Percentiles rank a stretch among this genome's conserved stretches.
phyloP scores from a whole-genome alignment of 192 early-diverging fungal genomes.

The Linnemannia hyalina region DNA sequence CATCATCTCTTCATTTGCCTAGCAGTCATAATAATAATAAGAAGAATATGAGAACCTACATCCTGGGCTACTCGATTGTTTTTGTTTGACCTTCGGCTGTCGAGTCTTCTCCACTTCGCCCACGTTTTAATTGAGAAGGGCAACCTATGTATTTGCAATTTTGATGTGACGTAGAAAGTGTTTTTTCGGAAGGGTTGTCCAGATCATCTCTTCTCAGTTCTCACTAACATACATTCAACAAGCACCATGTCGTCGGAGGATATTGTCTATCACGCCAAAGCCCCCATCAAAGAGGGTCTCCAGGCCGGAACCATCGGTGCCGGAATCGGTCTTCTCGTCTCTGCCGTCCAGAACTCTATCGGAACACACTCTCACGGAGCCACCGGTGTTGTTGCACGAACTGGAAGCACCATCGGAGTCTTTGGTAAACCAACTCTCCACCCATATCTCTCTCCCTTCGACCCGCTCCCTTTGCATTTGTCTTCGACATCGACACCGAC shows the following conservation, averaged over 20 bases:
- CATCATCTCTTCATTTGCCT: no score
- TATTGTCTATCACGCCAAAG: slow-evolving; percentile 56
- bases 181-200: background rate
- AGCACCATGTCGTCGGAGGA: slow-evolving; percentile 26
- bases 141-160: background rate
- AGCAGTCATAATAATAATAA: no score
- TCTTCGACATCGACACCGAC: background rate
- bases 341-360: slow-evolving; percentile 77
- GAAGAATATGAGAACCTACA: no score
- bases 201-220: background rate
- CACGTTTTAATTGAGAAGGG: background rate
- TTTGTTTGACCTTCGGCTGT: background rate
- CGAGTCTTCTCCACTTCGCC: background rate
- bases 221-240: background rate
- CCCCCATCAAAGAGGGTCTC: slow-evolving; percentile 58
- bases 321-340: slow-evolving; percentile 77
- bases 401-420: slow-evolving; percentile 74
- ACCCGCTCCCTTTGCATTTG: background rate
- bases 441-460: background rate
- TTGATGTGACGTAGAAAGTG: background rate
- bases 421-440: slow-evolving; percentile 69
- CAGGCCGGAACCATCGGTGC: slow-evolving; percentile 65
- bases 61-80: background rate
- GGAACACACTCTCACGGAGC: slow-evolving; percentile 65
- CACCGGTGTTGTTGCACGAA: slow-evolving; percentile 68